These are phyloP conservation scores for Neoboletus brunneissimus DNA, from an alignment of 768 basidiomycete genomes.

Conservation along the genomic window DNA sequence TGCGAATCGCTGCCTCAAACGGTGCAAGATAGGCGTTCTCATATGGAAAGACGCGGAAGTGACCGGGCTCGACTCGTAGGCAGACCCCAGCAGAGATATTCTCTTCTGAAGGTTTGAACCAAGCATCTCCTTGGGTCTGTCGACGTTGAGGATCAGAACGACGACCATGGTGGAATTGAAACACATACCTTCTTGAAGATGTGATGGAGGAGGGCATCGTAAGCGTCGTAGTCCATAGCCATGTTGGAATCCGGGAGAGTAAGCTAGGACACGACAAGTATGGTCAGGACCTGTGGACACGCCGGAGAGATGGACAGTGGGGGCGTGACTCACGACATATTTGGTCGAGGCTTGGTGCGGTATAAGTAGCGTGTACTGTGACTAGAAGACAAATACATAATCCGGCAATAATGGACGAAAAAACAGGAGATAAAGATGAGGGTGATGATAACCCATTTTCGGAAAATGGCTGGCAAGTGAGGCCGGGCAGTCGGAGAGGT, in stretches of 20 bases:
- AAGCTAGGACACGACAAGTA: neutral
- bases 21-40: constrained; percentile 78
- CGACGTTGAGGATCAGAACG: neutral
- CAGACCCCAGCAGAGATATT: constrained; percentile 79
- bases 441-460: constrained; percentile 8
- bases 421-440: neutral
- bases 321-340: neutral
- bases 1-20: constrained; percentile 75
- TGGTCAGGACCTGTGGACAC: neutral
- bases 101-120: constrained; percentile 85
- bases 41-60: constrained; percentile 82
- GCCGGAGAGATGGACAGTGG: neutral
- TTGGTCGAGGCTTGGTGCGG: neutral
- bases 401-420: neutral
- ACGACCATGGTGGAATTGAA: neutral
- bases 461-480: constrained; percentile 1
- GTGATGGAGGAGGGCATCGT: constrained; percentile 76
- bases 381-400: neutral
- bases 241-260: constrained; percentile 9
- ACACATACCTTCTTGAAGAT: constrained; percentile 67
- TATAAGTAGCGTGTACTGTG: constrained; percentile 22
- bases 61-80: constrained; percentile 61
- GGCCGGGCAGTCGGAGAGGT: neutral
- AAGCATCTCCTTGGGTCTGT: constrained; percentile 78
- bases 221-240: constrained; percentile 63